Evolutionary conservation across 2,329 filamentous ascomycete genomes (phyloP).

Genomic region (Aureobasidium sp.): DNA sequence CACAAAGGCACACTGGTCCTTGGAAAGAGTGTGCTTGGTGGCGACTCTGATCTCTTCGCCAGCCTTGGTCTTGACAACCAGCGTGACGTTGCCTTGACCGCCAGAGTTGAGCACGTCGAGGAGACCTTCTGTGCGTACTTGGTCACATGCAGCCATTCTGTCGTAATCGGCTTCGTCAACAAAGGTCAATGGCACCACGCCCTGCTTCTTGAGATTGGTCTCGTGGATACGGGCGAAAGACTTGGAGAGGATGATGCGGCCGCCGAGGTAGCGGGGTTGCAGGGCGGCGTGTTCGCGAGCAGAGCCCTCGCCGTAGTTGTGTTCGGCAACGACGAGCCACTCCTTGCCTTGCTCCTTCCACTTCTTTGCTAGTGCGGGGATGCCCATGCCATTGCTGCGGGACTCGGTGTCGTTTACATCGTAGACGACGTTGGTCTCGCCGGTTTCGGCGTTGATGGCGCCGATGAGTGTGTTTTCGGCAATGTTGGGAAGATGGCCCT

Average conservation of each 20-base stretch:
- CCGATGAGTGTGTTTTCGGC: conserved; percentile 95
- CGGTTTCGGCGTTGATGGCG: conserved; percentile 83
- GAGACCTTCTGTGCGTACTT: conserved; percentile 72
- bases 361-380: conserved; percentile 74
- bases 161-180: conserved; percentile 83
- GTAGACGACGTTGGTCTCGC: conserved; percentile 86
- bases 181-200: conserved; percentile 89
- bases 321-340: conserved; percentile 94
- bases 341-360: conserved; percentile 69
- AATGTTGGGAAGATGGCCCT: conserved; percentile 97
- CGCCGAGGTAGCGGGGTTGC: conserved; percentile 84
- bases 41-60: conserved; percentile 61
- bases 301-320: conserved; percentile 92
- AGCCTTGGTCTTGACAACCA: conserved; percentile 42
- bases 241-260: conserved; percentile 74
- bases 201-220: conserved; percentile 95
- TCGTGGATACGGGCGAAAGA: conserved; percentile 89
- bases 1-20: conserved; percentile 87
- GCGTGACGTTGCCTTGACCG: conserved; percentile 65
- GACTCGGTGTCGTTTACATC: conserved; percentile 66
- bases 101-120: conserved; percentile 70
- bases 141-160: conserved; percentile 70
- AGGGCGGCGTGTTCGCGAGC: conserved; percentile 84
- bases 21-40: conserved; percentile 79
- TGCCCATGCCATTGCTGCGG: conserved; percentile 41